Evolutionary conservation across 1,139 yeast species (phyloP), one percentile per base, ranked within the genome.

Genomic region (Trichomonascaceae sp.): DNA sequence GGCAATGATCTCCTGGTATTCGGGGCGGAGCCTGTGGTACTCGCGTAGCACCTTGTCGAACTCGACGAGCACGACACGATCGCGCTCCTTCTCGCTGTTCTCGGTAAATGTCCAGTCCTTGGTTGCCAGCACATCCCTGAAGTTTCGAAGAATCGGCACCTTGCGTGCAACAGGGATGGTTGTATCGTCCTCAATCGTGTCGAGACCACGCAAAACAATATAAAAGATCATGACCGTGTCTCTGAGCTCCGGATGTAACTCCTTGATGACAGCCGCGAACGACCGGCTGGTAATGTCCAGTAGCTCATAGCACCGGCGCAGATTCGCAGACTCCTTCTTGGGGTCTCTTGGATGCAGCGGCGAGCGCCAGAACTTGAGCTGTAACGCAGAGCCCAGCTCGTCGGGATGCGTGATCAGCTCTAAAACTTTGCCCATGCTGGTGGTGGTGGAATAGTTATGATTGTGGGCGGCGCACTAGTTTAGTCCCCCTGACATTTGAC

Each of bases 131-230:
- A 44, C 41, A 43, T 78, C 74, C 23, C 68, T 59, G 56, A 92
- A 92, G 2, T 55, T 48, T 42, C 92, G 69, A 45, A 92, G 67
- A 38, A 87, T 54, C 1, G 93, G 87, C 17, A 85, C 64, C 58
- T 89, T 89, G 40, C 71, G 50, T 16, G 67, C 66, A 5, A 82
- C 74, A 39, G 73, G 76, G 38, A 92, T 60, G 6, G 89, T 69
- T 93, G 87, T 89, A 53, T 92, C 99, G 57, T 92, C 99, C 57
- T 92, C 99, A 38, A 92, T 69, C 2, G 99, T 92, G 54, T 92
- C 99, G 49, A 92, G 69, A 0, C 94, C 98, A 42, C 99, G 70
- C 45, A 89, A 64, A 18, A 85, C 69, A 41, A 89, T 60, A 57
- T 89, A 89, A 58, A 92, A 89, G 4, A 89, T 43, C 85, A 75